Evolutionary conservation across 1,284 basidiomycete genomes (phyloP).

Genomic region (Termitomyces sp.): DNA sequence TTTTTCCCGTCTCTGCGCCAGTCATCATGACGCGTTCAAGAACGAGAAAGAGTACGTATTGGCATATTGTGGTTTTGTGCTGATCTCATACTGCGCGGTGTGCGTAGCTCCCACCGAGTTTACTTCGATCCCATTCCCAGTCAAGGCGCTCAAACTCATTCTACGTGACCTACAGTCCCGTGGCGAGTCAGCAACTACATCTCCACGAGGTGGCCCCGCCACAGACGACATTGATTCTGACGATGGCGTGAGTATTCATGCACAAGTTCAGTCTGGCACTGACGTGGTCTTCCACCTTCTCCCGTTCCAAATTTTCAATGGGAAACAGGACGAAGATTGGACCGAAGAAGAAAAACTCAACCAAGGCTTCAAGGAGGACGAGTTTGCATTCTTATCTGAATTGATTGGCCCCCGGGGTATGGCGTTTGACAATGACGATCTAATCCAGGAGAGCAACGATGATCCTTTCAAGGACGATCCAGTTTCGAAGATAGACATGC

Average conservation of each 20-base stretch:
- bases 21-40: conserved; percentile 95
- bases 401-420: conserved; percentile 63
- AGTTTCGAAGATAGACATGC: conserved; percentile 84
- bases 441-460: conserved; percentile 67
- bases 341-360: conserved; percentile 64
- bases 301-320: neutral
- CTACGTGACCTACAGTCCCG: conserved; percentile 77
- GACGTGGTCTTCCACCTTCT: conserved; percentile 1
- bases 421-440: conserved; percentile 69
- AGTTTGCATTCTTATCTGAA: conserved; percentile 64
- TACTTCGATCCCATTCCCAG: conserved; percentile 80
- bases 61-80: neutral
- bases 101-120: conserved; percentile 77
- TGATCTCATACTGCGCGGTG: neutral
- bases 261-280: neutral
- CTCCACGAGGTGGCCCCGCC: conserved; percentile 39
- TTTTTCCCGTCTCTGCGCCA: conserved; percentile 28
- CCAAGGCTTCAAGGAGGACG: conserved; percentile 54
- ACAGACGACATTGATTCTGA: conserved; percentile 61
- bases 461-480: conserved; percentile 87
- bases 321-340: conserved; percentile 78
- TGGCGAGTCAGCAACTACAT: conserved; percentile 62
- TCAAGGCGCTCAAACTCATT: conserved; percentile 88
- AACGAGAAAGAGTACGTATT: conserved; percentile 73
- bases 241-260: conserved; percentile 57